Conservation (phyloP, 2,329 filamentous ascomycete species). For the Aspergillus sp. region DNA sequence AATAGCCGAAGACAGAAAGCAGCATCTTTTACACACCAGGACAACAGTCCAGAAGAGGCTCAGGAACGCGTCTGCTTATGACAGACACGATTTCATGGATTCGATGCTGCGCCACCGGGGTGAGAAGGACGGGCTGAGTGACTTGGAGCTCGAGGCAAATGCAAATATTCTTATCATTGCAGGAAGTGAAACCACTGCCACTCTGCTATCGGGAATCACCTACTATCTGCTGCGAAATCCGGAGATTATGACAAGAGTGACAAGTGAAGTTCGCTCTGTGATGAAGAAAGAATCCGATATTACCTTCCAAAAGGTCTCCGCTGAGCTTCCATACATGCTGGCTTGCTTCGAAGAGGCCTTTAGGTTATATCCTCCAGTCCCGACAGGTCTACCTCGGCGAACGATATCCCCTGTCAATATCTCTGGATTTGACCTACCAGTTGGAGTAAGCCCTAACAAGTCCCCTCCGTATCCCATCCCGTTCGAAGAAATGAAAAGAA, state of each 20-base stretch:
- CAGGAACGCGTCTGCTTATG: not conserved
- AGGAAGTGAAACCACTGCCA: constrained; percentile 54
- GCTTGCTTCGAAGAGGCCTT: constrained; percentile 49
- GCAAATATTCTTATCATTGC: constrained; percentile 40
- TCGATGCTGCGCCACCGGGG: constrained; percentile 9
- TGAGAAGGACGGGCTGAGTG: constrained; percentile 7
- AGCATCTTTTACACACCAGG: not conserved
- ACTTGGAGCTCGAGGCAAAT: constrained; percentile 16
- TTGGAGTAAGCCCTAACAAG: not conserved
- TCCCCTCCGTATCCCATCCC: no score
- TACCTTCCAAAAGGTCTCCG: not conserved
- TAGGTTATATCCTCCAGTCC: constrained; percentile 48
- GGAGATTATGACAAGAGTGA: constrained; percentile 37
- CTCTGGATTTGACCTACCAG: constrained; percentile 27
- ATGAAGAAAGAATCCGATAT: constrained; percentile 17
- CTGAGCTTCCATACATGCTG: constrained; percentile 37
- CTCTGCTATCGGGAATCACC: constrained; percentile 41
- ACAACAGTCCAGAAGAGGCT: not conserved
- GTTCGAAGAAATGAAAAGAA: not conserved
- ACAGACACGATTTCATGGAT: constrained; percentile 9
- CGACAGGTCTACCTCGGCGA: constrained; percentile 39
- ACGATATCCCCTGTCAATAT: constrained; percentile 34
- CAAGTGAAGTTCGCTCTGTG: constrained; percentile 40
- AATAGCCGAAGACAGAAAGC: not conserved
- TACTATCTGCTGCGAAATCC: constrained; percentile 45